phyloP scores from a whole-genome alignment of 2,329 filamentous ascomycete species.

The Chrysosporium queenslandicum region DNA sequence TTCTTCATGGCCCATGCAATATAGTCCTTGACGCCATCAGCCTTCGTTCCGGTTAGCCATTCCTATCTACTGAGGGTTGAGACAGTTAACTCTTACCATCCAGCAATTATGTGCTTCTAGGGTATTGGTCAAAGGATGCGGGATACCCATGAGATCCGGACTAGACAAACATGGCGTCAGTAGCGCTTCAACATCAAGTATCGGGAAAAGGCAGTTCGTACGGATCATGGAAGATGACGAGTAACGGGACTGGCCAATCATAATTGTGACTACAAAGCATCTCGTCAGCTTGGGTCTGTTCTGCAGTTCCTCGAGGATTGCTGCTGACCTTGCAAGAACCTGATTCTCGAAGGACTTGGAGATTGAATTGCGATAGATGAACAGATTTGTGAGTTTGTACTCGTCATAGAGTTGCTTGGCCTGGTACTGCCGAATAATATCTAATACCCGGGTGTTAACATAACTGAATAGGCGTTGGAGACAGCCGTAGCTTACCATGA shows the following conservation, averaged over 20 bases:
- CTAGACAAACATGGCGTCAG: slow-evolving; percentile 31
- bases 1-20: slow-evolving; percentile 72
- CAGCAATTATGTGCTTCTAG: slow-evolving; percentile 78
- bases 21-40: slow-evolving; percentile 70
- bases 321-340: slow-evolving; percentile 60
- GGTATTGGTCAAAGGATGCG: slow-evolving; percentile 59
- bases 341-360: slow-evolving; percentile 76
- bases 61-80: slow-evolving; percentile 7
- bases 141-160: slow-evolving; percentile 59
- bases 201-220: slow-evolving; percentile 40
- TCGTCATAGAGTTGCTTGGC: slow-evolving; percentile 59
- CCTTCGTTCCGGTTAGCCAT: slow-evolving; percentile 42
- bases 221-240: slow-evolving; percentile 88
- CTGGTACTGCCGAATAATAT: slow-evolving; percentile 70
- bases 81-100: slow-evolving; percentile 54
- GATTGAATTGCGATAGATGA: slow-evolving; percentile 62
- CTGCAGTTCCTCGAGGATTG: neutral
- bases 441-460: slow-evolving; percentile 28
- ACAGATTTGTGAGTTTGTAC: slow-evolving; percentile 68
- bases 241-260: slow-evolving; percentile 53
- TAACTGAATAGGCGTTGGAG: neutral
- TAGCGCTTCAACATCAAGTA: neutral
- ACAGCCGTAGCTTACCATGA: slow-evolving; percentile 40
- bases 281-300: neutral
- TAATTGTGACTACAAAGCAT: slow-evolving; percentile 48